These are phyloP conservation scores for Neurospora sp. DNA, from an alignment of 495 filamentous ascomycete genomes.

Conservation along the genomic window DNA sequence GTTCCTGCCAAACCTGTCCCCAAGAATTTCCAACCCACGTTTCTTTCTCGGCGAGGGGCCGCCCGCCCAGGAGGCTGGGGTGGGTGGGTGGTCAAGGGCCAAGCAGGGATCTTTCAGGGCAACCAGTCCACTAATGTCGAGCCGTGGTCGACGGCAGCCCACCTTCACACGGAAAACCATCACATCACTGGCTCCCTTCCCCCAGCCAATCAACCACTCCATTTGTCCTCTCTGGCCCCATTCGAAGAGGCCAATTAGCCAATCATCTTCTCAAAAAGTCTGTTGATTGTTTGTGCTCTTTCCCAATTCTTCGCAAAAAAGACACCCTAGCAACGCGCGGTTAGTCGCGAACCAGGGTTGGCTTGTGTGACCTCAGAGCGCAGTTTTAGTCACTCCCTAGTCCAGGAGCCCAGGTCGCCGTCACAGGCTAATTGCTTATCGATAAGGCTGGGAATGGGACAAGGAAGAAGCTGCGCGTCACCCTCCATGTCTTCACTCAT, in stretches of 20 bases:
- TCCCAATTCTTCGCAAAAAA: not conserved
- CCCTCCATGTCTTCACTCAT: not conserved
- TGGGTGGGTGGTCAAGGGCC: not conserved
- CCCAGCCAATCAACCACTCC: not conserved
- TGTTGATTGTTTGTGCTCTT: not conserved
- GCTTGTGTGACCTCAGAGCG: not conserved
- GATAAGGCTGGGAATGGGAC: not conserved
- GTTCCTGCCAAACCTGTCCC: not conserved
- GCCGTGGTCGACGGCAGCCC: not conserved
- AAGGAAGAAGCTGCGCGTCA: not conserved
- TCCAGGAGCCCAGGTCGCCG: not conserved
- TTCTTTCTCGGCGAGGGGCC: not conserved
- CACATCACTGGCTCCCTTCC: not conserved
- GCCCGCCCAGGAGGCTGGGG: not conserved
- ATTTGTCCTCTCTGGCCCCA: not conserved
- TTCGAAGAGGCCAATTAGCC: not conserved
- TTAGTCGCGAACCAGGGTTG: not conserved
- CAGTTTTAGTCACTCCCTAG: too few species aligned
- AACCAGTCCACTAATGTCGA: not conserved
- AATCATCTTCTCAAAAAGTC: not conserved
- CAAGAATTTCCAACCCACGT: not conserved
- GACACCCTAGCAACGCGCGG: not conserved
- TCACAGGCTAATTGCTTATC: not conserved
- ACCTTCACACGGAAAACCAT: not conserved
- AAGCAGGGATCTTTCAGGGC: not conserved